phyloP scores from a whole-genome alignment of 345 rosid species.

The Arabis hirsuta region DNA sequence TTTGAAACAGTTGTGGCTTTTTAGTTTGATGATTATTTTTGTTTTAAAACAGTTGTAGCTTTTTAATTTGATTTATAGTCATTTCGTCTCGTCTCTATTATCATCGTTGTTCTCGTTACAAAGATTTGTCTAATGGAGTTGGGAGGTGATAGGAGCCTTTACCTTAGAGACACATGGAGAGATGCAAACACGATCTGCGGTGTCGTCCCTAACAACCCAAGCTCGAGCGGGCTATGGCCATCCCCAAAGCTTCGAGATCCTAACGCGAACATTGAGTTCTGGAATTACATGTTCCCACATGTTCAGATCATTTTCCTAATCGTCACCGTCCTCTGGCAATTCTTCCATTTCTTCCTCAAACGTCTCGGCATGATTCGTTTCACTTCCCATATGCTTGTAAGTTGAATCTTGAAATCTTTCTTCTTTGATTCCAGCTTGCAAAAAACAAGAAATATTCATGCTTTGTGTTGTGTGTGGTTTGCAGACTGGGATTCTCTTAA shows the following conservation, averaged over 20 bases:
- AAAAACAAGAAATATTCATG: background rate
- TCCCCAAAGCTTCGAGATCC: conserved; percentile 23
- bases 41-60: conserved; percentile 22
- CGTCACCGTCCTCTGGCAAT: conserved; percentile 37
- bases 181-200: conserved; percentile 35
- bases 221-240: conserved; percentile 42
- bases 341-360: conserved; percentile 38
- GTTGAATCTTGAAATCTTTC: conserved; percentile 29
- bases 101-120: background rate
- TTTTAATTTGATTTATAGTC: conserved; percentile 8
- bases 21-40: background rate
- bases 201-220: conserved; percentile 33
- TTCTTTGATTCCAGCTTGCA: background rate
- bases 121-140: conserved; percentile 34
- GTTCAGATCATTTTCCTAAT: conserved; percentile 33
- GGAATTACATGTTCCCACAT: conserved; percentile 43
- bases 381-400: conserved; percentile 43
- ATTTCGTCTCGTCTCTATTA: background rate
- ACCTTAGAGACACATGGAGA: conserved; percentile 47
- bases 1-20: conserved; percentile 19
- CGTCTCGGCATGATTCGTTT: conserved; percentile 42
- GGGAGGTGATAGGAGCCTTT: conserved; percentile 30
- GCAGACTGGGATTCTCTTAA: conserved; percentile 42
- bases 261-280: conserved; percentile 25
- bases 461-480: background rate